Evolutionary conservation across 768 basidiomycete species (phyloP), one percentile per base, ranked within the genome.

Genomic region (Mycena metata): DNA sequence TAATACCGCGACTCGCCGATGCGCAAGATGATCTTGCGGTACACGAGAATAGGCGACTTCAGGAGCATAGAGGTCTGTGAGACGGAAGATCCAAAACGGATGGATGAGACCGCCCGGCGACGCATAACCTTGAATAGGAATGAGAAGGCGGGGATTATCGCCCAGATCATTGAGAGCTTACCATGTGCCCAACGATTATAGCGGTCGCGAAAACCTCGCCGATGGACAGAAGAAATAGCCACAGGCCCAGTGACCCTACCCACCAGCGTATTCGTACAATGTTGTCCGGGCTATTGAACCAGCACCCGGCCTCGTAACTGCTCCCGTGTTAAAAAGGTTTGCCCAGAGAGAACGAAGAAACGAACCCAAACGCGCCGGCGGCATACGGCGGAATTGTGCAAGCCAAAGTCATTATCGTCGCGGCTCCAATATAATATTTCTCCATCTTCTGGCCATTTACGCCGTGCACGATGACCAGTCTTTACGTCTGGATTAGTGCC

Each of bases 391-490:
- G 47, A 17, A 60, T 26, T 10, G 58, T 66, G n/a, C 49, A 60
- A 0, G 45, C 57, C 11, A 61, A 23, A 11, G 47, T 15, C 1
- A 66, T 8, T 3, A 45, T 10, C 17, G 54, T 21, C 16, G 19
- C 50, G 3, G 42, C 58, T 10, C 43, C 2, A 19, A 70, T 26
- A 55, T 70, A 70, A 19, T 55, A 70, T 21, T 54, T 60, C 30
- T 66, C 69, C 64, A 69, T 69, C 26, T 47, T 58, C 39, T 60
- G 33, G 21, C 57, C 66, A 42, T 62, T 68, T 17, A 68, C 54
- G 8, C 21, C 46, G 21, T 60, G 57, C 8, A 64, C 63, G 19
- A 69, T 5, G 8, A 69, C 62, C 57, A 69, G 26, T n/a, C 62
- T 39, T 39, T 39, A 39, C 15, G 10, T 15, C 10, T 11, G 11